These are phyloP conservation scores for Tetrastigma voinierianum DNA, from an alignment of 164 flowering plant genomes.

Conservation along the genomic window DNA sequence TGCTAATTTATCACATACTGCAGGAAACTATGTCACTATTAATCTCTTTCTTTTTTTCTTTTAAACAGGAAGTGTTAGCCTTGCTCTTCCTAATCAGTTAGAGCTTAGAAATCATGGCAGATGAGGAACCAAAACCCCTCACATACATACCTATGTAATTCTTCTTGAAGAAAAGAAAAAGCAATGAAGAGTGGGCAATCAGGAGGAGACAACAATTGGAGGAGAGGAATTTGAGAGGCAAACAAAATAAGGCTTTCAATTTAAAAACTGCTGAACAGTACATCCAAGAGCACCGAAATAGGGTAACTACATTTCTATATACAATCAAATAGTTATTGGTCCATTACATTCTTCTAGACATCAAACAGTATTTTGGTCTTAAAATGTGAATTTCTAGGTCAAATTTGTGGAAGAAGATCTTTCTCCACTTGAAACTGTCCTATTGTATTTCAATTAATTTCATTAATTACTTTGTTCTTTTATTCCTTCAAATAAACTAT, in stretches of 20 bases:
- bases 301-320: constrained; percentile 31
- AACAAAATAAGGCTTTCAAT: constrained; percentile 29
- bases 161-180: constrained; percentile 80
- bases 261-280: constrained; percentile 72
- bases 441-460: too few species aligned
- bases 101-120: constrained; percentile 14
- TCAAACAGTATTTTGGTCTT: neutral
- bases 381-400: too few species aligned
- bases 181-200: constrained; percentile 69
- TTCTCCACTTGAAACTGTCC: too few species aligned
- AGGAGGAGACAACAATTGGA: constrained; percentile 53
- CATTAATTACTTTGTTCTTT: too few species aligned
- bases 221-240: constrained; percentile 38
- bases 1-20: too few species aligned
- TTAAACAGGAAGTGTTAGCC: too few species aligned
- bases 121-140: constrained; percentile 31
- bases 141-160: constrained; percentile 47
- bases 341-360: neutral
- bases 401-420: too few species aligned
- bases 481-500: too few species aligned
- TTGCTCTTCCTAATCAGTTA: too few species aligned
- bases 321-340: neutral
- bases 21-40: too few species aligned
- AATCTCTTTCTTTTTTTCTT: too few species aligned
- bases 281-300: constrained; percentile 50